Base-by-base conservation (phyloP, 1,284 basidiomycete species). In the Cystobasidium slooffiae region DNA sequence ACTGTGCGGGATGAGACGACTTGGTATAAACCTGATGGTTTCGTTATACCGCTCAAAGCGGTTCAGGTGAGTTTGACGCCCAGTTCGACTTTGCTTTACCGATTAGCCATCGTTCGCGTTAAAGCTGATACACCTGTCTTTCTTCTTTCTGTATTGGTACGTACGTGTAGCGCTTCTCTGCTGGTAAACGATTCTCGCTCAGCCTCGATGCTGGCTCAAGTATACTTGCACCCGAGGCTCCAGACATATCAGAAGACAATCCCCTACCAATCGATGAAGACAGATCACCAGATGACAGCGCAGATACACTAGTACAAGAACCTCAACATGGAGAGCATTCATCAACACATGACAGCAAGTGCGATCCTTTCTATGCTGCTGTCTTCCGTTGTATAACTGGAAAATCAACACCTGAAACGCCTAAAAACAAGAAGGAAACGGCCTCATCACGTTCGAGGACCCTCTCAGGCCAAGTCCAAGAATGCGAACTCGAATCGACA, bases 41-140 rank as follows among this genome's bases (percentile, higher is more conserved):
- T 96, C 81, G 90, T 97, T 44, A 95, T 97, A 76, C 94, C 94
- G 43, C 85, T 97, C 68, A 89, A 89, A 6, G 87, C 93, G 76
- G 89, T 97, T 18, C 94, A 96, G 84, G 89, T 78, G 55, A 41
- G 74, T 44, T 62, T 63, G 46, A 67, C 76, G 24, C n/a, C 22
- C n/a, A 20, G 18, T 37, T 20, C 56, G 53, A n/a, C 41, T 63
- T 22, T 55, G 58, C 22, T 70, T 46, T 39, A 58, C n/a, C 20
- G 24, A 8, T 24, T 41, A 4, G n/a, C 41, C 47, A 46, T n/a
- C 24, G 14, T 20, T 22, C 20, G 20, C 22, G 1, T 43, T 47
- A 37, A 22, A 18, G 14, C 43, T 22, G 18, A 44, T 46, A 9
- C n/a, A 12, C 59, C 43, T 20, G 20, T 39, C 37, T 37, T 44